These are phyloP conservation scores for Penicillium diatomitis DNA, from an alignment of 495 filamentous ascomycete genomes.

Conservation along the genomic window DNA sequence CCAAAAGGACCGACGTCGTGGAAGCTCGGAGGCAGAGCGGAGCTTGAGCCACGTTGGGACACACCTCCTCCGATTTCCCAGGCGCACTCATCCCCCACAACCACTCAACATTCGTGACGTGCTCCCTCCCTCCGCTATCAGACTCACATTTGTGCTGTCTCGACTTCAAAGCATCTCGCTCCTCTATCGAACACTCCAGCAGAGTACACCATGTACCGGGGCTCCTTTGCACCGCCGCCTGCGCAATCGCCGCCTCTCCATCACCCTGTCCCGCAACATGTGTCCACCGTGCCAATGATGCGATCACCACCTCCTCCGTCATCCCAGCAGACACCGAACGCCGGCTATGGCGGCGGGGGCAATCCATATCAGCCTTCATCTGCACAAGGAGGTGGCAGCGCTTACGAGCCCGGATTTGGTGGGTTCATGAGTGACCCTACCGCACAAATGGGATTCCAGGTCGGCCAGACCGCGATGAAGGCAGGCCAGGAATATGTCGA, in stretches of 20 bases:
- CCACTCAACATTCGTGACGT: constrained; percentile 1
- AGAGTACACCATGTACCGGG: constrained; percentile 63
- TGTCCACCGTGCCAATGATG: constrained; percentile 97
- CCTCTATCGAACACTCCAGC: background rate
- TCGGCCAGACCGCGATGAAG: constrained; percentile 81
- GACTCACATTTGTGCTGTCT: background rate
- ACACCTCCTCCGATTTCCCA: constrained; percentile 5
- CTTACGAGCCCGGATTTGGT: constrained; percentile 65
- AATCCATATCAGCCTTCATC: constrained; percentile 60
- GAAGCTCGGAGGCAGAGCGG: constrained; percentile 19
- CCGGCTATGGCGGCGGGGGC: constrained; percentile 46
- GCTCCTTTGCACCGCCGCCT: constrained; percentile 61
- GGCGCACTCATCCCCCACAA: constrained; percentile 3
- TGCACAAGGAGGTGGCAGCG: constrained; percentile 40
- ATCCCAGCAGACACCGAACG: constrained; percentile 61
- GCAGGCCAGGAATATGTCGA: constrained; percentile 90
- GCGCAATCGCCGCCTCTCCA: constrained; percentile 92
- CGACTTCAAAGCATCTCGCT: background rate
- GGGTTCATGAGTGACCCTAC: constrained; percentile 92
- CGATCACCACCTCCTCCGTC: constrained; percentile 86
- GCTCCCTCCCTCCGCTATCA: background rate
- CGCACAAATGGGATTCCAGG: constrained; percentile 92
- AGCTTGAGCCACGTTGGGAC: constrained; percentile 40
- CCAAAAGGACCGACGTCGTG: constrained; percentile 17
- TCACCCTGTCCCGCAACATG: constrained; percentile 96